These are phyloP conservation scores for Colletotrichum orchidophilum DNA, from an alignment of 2,329 filamentous ascomycete species.

Conservation along the genomic window DNA sequence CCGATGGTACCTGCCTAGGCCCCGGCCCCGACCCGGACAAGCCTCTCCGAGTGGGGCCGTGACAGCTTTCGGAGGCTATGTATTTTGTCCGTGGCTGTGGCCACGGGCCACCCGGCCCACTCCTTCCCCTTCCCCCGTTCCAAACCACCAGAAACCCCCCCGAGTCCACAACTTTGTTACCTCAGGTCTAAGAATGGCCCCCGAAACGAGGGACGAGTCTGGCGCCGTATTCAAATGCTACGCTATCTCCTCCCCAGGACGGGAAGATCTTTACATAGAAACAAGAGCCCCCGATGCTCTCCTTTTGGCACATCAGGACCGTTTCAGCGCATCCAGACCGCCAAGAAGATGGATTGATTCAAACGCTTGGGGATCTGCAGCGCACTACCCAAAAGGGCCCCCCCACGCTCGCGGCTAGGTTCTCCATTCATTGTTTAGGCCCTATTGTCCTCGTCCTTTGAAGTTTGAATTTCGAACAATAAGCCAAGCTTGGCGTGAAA, in stretches of 20 bases:
- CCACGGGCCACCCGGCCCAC: not conserved
- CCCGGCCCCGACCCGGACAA: no score
- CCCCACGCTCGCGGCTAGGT: not conserved
- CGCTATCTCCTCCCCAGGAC: not conserved
- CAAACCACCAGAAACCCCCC: not conserved
- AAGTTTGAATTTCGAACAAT: no score
- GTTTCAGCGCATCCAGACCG: slow-evolving; percentile 7
- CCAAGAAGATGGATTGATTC: slow-evolving; percentile 21
- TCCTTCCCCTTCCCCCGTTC: not conserved
- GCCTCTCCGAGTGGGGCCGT: slow-evolving; percentile 19
- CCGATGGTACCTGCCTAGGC: not conserved
- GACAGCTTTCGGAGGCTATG: not conserved
- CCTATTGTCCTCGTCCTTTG: not conserved
- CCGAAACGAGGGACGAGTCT: slow-evolving; percentile 20
- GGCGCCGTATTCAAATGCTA: slow-evolving; percentile 2
- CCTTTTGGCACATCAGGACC: not conserved
- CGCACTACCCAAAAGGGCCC: not conserved
- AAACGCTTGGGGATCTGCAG: not conserved
- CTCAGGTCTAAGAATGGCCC: slow-evolving; percentile 15
- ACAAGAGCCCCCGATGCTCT: not conserved
- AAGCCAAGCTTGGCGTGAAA: slow-evolving; percentile 17
- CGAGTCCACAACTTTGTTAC: not conserved
- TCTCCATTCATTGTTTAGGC: not conserved
- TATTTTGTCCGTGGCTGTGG: not conserved
- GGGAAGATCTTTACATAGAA: slow-evolving; percentile 28